Evolutionary conservation across 2,329 filamentous ascomycete genomes (phyloP), one percentile per base, ranked within the genome.

Genomic region (Scedosporium apiospermum): DNA sequence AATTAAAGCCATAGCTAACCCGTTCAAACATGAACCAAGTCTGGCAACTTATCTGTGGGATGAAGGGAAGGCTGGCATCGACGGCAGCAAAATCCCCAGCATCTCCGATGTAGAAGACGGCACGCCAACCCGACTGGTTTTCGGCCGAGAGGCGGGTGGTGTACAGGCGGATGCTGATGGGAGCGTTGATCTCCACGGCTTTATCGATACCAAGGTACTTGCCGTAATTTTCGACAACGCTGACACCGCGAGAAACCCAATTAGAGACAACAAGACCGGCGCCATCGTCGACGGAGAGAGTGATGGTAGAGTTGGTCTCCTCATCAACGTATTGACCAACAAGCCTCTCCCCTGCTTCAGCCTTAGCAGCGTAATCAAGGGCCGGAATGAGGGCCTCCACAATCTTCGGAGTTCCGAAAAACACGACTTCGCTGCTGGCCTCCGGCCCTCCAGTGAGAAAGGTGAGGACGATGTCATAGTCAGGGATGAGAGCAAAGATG

Each of bases 391-490:
- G 65, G 0, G 64, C 64, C 42, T 71, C 65, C 9, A 78, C 61
- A 7, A 57, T 1, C 60, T 57, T n/a, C 1, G 78, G 63, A 14
- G 70, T 66, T 58, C 65, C 71, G 61, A 74, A 69, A 2, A 72
- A 64, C 1, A 60, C 64, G 2, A 62, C 30, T 23, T 68, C 51
- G 0, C 59, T 30, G 2, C 65, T 55, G 0, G 69, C 72, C 64
- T 74, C 73, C 1, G 62, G 57, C 0, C 73, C 73, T 1, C 72
- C 74, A 0, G 70, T 70, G 58, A 82, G 66, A 10, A 81, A 66
- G 4, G 73, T 72, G 61, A 79, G 68, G 34, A 74, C 75, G 6
- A 80, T 64, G 57, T 76, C 75, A 65, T 81, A 80, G 65, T 81
- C 78, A 0, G 79, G 78, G 0, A 82, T 68, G 2, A 82, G 67